Evolutionary conservation across 176 grass and related monocot genomes (phyloP).

Genomic region (Tillandsia leiboldiana): DNA sequence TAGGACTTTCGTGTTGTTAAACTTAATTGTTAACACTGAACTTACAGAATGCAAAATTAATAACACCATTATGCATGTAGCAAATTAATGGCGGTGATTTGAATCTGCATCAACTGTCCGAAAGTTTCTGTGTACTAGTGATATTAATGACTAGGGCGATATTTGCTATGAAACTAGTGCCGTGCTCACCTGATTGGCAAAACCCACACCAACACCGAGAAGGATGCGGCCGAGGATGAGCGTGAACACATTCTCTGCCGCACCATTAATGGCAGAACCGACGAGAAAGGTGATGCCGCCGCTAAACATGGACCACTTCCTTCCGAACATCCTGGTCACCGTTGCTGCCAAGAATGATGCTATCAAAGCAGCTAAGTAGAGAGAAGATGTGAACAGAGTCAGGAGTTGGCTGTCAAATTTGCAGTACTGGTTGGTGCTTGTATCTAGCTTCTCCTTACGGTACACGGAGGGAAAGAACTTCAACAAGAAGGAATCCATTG

Average conservation of each 20-base stretch:
- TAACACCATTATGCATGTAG: too few relatives aligned
- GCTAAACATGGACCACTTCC: slow-evolving; percentile 92
- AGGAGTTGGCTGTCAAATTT: slow-evolving; percentile 81
- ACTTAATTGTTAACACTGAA: too few relatives aligned
- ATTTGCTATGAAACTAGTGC: background rate
- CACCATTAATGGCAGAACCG: slow-evolving; percentile 49
- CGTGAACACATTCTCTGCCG: slow-evolving; percentile 36
- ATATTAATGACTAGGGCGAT: too few relatives aligned
- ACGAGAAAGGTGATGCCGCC: slow-evolving; percentile 66
- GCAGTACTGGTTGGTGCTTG: slow-evolving; percentile 69
- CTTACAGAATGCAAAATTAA: too few relatives aligned
- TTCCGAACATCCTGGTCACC: slow-evolving; percentile 58
- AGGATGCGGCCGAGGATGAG: slow-evolving; percentile 67
- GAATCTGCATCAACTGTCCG: too few relatives aligned
- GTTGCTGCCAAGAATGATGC: slow-evolving; percentile 58
- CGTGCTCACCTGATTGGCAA: slow-evolving; percentile 40
- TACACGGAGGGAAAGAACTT: slow-evolving; percentile 76
- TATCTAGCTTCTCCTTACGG: slow-evolving; percentile 24
- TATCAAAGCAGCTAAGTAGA: slow-evolving; percentile 55
- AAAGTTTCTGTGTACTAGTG: too few relatives aligned
- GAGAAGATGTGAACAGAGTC: slow-evolving; percentile 77
- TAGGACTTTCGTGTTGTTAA: too few relatives aligned
- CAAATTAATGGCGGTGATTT: too few relatives aligned
- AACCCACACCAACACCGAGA: slow-evolving; percentile 53
- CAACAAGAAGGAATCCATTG: slow-evolving; percentile 66